Base-by-base conservation (phyloP, 2,329 filamentous ascomycete species). In the Colletotrichum echinochloae region DNA sequence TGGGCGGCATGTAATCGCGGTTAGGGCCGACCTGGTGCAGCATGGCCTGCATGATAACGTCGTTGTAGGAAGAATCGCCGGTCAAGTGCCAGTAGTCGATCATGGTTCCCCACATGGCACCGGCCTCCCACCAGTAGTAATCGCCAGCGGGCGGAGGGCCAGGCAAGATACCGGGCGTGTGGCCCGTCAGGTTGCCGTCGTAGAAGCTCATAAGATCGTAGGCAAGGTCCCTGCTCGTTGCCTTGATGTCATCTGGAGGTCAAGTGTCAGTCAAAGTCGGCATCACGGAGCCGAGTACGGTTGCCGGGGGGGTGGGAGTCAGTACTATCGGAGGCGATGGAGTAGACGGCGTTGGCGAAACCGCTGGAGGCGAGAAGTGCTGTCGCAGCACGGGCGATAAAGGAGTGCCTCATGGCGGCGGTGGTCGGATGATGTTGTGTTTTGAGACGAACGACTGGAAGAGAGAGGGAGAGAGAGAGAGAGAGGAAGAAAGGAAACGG, bases 121-220 rank as follows among this genome's bases (percentile, higher is more conserved):
- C 88, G 4, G 89, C 89, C 77, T 93, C 89, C 91, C 91, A 94
- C 91, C 91, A 94, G 83, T 92, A 93, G 78, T 91, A 91, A 72
- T 87, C 84, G 75, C 77, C 73, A 23, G 75, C 75, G 0, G 78
- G 76, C 73, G 87, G 87, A 65, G 88, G 88, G 0, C 87, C 87
- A 0, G 87, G 87, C 23, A 89, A 78, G 74, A 88, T 89, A 48
- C 88, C 88, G 9, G 87, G 87, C 16, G 84, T 86, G 75, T 83
- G 79, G 64, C 87, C 87, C 1, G 85, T 81, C 71, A 81, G 74
- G 73, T 88, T 86, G 67, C 86, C 86, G 30, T 83, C 79, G 77
- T 88, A 88, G 74, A 83, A 85, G 14, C 80, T 74, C 79, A 88
- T 83, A 18, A 87, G 78, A 65, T 88, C 85, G 76, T 84, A 81